Evolutionary conservation across 306 rosid species (phyloP), one percentile per base, ranked within the genome.

Genomic region (Vigna radiata): DNA sequence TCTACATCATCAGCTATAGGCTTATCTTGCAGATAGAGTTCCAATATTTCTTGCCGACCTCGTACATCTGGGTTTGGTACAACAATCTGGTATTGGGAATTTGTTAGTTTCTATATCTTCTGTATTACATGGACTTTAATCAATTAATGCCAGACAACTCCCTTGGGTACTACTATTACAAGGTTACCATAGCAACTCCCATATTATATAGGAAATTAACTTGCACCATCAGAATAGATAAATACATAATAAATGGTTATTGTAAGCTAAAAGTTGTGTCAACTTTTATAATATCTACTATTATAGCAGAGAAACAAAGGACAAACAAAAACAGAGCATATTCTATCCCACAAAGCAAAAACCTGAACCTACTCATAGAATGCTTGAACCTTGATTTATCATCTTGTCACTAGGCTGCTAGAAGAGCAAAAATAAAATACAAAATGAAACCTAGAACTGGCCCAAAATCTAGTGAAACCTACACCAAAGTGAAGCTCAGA

Each of bases 31-130:
- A 95, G 79, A 84, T 95, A 95, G 68, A 95, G 97, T 85, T 95
- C 97, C 88, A 95, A 81, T 82, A 95, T 95, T 84, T 95, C 99
- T 82, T 90, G 99, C 59, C 99, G 96, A 19, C 99, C 99, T 18
- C 91, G 90, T 55, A 92, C 96, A 84, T 95, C 99, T 3, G 99
- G 99, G 82, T 89, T 92, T 56, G 96, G 96, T 76, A 95, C 99
- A 72, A 95, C 99, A 77, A 95, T 92, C 99, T 95, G 80, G 75
- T 83, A 75, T 78, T 21, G 39, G 70, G 61, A 73, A 71, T 33
- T 54, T 59, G 70, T 90, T 47, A 90, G 82, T 75, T 65, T 64
- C 61, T 48, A 27, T 82, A 82, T 79, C 62, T 65, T 65, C 47
- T 46, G 39, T 50, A 71, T 39, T 10, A 7, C 53, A 44, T 21